Percentiles rank a stretch among this genome's conserved stretches.
phyloP scores from a whole-genome alignment of 2,329 filamentous ascomycete species.

The Lachnellula subtilissima region DNA sequence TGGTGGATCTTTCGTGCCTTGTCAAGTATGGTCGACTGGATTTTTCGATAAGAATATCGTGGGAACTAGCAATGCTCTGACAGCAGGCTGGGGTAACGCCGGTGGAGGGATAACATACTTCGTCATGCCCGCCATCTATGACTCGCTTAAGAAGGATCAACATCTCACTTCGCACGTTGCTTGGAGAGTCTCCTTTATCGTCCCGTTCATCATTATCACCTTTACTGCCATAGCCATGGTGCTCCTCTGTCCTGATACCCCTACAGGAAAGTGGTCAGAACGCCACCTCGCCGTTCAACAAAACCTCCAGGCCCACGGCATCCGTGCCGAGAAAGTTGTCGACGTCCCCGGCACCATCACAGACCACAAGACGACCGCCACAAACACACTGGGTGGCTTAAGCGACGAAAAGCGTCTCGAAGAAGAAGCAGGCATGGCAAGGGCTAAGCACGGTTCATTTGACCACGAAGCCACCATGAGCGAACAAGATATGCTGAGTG shows the following conservation, averaged over 20 bases:
- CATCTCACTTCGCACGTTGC: conserved; percentile 62
- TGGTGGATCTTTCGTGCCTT: conserved; percentile 74
- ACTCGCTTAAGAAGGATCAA: conserved; percentile 60
- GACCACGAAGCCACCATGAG: conserved; percentile 43
- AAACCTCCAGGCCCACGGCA: conserved; percentile 41
- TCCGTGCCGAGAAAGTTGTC: conserved; percentile 34
- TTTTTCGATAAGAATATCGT: conserved; percentile 94
- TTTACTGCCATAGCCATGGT: conserved; percentile 63
- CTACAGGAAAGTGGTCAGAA: conserved; percentile 75
- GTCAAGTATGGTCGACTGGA: conserved; percentile 87
- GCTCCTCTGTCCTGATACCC: conserved; percentile 73
- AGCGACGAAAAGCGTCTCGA: conserved; percentile 37
- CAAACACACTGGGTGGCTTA: conserved; percentile 1
- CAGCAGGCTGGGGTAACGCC: conserved; percentile 80
- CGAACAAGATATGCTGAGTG: conserved; percentile 47
- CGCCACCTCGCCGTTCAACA: conserved; percentile 45
- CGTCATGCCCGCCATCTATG: conserved; percentile 85
- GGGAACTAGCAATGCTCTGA: conserved; percentile 80
- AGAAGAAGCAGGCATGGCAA: conserved; percentile 41
- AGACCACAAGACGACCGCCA: conserved; percentile 9
- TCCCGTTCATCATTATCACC: conserved; percentile 74
- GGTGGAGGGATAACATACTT: conserved; percentile 92
- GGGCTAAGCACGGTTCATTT: conserved; percentile 37
- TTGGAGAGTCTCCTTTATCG: conserved; percentile 81
- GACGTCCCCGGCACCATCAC: conserved; percentile 30